phyloP scores from a whole-genome alignment of 345 rosid species.

The Crucihimalaya himalaica region DNA sequence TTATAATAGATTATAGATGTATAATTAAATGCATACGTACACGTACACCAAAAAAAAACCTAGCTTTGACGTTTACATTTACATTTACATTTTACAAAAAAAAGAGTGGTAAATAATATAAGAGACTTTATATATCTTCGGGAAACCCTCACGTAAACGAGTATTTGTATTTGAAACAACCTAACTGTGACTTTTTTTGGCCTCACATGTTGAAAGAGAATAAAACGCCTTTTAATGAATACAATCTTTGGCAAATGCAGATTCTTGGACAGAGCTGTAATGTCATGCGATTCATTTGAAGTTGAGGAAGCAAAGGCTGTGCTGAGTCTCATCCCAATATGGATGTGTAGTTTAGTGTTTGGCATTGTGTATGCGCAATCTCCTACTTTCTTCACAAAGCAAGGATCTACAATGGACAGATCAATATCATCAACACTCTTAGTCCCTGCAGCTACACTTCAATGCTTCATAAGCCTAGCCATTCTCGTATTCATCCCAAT shows the following conservation, averaged over 20 bases:
- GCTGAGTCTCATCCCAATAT: slow-evolving; percentile 53
- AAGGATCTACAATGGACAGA: slow-evolving; percentile 65
- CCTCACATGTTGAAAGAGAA: neutral
- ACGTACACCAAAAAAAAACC: no score
- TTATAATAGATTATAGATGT: no score
- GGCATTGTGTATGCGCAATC: slow-evolving; percentile 58
- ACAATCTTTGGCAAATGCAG: slow-evolving; percentile 35
- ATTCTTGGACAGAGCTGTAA: slow-evolving; percentile 55
- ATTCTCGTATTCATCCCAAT: slow-evolving; percentile 52
- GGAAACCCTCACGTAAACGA: no score
- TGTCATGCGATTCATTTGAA: slow-evolving; percentile 42
- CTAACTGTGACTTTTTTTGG: neutral
- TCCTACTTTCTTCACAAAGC: slow-evolving; percentile 63
- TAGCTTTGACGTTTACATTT: no score
- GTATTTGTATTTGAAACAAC: no score
- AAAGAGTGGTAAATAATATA: no score
- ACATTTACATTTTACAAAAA: neutral
- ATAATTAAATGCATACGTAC: no score
- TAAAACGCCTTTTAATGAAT: neutral
- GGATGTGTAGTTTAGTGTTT: slow-evolving; percentile 53
- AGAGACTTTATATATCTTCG: neutral
- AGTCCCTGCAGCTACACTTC: slow-evolving; percentile 63
- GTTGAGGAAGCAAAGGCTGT: slow-evolving; percentile 60
- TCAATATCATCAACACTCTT: slow-evolving; percentile 41
- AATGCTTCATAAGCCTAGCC: slow-evolving; percentile 51